Percentiles rank a stretch among this genome's conserved stretches.
These are phyloP conservation scores for Fraxinus greggii DNA, from an alignment of 305 asterid genomes.

Conservation along the genomic window DNA sequence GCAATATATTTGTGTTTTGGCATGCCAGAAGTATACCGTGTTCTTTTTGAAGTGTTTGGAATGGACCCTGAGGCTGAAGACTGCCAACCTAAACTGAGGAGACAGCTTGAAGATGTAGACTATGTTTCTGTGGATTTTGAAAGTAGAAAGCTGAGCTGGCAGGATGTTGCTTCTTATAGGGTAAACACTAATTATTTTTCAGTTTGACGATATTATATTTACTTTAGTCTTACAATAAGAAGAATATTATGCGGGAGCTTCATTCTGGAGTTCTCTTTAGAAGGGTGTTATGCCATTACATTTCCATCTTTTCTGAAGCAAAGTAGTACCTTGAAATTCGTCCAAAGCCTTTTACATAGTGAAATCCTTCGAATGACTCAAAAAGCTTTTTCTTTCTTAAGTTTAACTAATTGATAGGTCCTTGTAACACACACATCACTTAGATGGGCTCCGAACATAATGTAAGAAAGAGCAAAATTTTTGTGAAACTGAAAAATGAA, in stretches of 20 bases:
- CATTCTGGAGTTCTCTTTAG: not conserved
- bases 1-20: conserved; percentile 97
- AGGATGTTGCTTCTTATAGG: conserved; percentile 88
- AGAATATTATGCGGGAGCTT: not conserved
- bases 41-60: conserved; percentile 94
- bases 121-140: conserved; percentile 90
- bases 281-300: not conserved
- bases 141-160: conserved; percentile 82
- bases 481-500: not conserved
- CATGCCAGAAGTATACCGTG: conserved; percentile 95
- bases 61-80: conserved; percentile 96
- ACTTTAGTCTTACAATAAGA: not conserved
- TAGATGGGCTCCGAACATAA: not conserved
- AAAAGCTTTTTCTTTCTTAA: not conserved
- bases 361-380: not conserved
- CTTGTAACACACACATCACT: not conserved
- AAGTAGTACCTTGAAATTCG: not conserved
- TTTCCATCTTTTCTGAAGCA: conserved; percentile 4
- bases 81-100: conserved; percentile 86
- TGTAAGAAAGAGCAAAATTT: not conserved
- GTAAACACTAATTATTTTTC: conserved; percentile 33
- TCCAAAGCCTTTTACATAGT: not conserved
- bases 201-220: not conserved
- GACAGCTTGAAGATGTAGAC: conserved; percentile 96
- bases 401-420: not conserved